Conservation (phyloP, 352 stramenopile genomes). For the Phytophthora tubulina region DNA sequence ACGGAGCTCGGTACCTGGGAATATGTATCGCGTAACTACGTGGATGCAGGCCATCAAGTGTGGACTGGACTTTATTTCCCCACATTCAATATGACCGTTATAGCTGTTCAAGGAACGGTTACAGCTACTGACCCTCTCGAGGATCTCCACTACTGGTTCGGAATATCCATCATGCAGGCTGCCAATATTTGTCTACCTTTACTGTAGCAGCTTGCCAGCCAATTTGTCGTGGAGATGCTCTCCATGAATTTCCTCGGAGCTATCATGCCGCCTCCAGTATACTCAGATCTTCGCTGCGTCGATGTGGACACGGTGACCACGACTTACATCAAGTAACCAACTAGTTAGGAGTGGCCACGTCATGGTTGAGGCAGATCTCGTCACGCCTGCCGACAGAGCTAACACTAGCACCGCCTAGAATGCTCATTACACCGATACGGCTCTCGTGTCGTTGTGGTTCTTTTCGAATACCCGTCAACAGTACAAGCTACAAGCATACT, state of each 20-base stretch:
- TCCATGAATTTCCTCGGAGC: slow-evolving; percentile 77
- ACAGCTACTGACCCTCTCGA: slow-evolving; percentile 87
- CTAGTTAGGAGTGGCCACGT: too few species aligned
- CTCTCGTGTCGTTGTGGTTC: too few species aligned
- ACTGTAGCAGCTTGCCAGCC: slow-evolving; percentile 80
- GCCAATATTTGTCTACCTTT: slow-evolving; percentile 89
- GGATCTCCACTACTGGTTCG: slow-evolving; percentile 90
- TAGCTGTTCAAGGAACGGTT: slow-evolving; percentile 84
- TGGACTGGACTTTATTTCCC: slow-evolving; percentile 89
- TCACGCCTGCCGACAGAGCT: too few species aligned
- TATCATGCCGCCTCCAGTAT: slow-evolving; percentile 86
- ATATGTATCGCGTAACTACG: slow-evolving; percentile 79
- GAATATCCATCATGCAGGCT: slow-evolving; percentile 88
- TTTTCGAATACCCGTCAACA: too few species aligned
- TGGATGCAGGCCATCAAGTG: slow-evolving; percentile 71
- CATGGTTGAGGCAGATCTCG: too few species aligned
- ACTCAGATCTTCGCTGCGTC: slow-evolving; percentile 51
- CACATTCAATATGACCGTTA: slow-evolving; percentile 85
- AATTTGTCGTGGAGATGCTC: slow-evolving; percentile 86
- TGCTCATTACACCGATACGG: too few species aligned
- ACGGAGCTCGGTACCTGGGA: slow-evolving; percentile 81
- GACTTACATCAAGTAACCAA: too few species aligned
- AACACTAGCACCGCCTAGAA: too few species aligned
- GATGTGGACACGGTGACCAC: too few species aligned
- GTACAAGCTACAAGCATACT: too few species aligned